Base-by-base conservation (phyloP, 495 filamentous ascomycete species). In the Talaromyces thailandensis region DNA sequence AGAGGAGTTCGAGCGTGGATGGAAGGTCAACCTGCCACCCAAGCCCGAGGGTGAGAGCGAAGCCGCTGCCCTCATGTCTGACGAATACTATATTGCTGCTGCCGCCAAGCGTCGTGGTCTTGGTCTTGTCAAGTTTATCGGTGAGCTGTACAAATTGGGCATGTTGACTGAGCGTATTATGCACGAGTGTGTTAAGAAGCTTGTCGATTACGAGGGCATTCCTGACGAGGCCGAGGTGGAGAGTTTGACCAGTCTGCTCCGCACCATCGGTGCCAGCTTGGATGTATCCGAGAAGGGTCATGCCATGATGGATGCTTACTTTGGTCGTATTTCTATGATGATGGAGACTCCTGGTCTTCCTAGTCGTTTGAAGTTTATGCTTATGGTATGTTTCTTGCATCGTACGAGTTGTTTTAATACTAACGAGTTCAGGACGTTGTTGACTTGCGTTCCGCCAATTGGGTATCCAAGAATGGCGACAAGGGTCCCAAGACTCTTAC, bases 161-260 rank as follows among this genome's bases (percentile, higher is more conserved):
- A 99, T 99, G 94, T 83, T 99, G 75, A 99, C 94, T 55, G 89
- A 96, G 72, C 91, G 92, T 75, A 98, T 98, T 79, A 98, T 99
- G 94, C 95, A 98, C 79, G 92, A 97, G 78, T 99, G 94, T 82
- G 91, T 98, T 12, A 87, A 90, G 80, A 96, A 96, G 75, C 81
- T 98, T 59, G 90, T 98, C 59, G 93, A 99, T 74, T 97, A 95
- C 74, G 86, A 93, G 67, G 95, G 92, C 62, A 74, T 90, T 64
- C 94, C 94, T 18, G 94, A 99, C 68, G 94, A 98, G 74, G 90
- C 92, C 25, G 93, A 96, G 68, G 88, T 98, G 21, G 94, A 99
- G 81, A 93, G 88, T 68, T 85, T 99, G 73, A 89, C 86, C 64
- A 96, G 93, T 74, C 83, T 99, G 32, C 81, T 99, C 40, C 87